These are phyloP conservation scores for Dipteronia sinensis DNA, from an alignment of 345 rosid species.

Conservation along the genomic window DNA sequence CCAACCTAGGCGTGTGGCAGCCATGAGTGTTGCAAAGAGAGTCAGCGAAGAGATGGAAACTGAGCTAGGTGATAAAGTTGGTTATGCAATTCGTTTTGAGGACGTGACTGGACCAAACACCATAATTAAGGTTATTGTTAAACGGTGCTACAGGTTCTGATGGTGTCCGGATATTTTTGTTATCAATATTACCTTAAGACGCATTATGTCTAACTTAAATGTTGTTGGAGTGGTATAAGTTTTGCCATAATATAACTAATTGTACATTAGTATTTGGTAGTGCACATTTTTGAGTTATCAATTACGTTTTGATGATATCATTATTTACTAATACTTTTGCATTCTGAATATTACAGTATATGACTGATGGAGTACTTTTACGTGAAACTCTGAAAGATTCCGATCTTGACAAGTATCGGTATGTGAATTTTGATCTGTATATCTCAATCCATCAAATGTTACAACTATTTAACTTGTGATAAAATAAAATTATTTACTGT, in stretches of 20 bases:
- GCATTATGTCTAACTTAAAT: neutral
- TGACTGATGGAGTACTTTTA: constrained; percentile 97
- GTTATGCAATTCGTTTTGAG: constrained; percentile 98
- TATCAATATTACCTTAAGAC: neutral
- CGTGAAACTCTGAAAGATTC: constrained; percentile 97
- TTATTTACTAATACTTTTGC: constrained; percentile 7
- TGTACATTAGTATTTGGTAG: too few species aligned
- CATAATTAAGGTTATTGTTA: constrained; percentile 68
- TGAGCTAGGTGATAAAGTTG: constrained; percentile 86
- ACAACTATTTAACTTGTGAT: neutral
- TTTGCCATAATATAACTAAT: neutral
- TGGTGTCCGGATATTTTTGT: neutral
- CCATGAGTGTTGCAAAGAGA: constrained; percentile 99
- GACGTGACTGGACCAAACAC: constrained; percentile 94
- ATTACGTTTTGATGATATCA: neutral
- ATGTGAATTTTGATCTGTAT: constrained; percentile 25
- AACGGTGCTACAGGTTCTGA: neutral
- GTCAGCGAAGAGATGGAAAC: constrained; percentile 99
- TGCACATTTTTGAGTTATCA: constrained; percentile 6
- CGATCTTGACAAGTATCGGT: constrained; percentile 97
- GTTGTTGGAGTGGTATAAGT: neutral
- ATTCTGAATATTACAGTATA: constrained; percentile 62
- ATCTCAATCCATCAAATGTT: constrained; percentile 15
- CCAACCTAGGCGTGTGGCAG: constrained; percentile 99
- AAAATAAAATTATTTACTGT: constrained; percentile 14